These are phyloP conservation scores for Neonectria magnoliae DNA, from an alignment of 2,329 filamentous ascomycete species.

Conservation along the genomic window DNA sequence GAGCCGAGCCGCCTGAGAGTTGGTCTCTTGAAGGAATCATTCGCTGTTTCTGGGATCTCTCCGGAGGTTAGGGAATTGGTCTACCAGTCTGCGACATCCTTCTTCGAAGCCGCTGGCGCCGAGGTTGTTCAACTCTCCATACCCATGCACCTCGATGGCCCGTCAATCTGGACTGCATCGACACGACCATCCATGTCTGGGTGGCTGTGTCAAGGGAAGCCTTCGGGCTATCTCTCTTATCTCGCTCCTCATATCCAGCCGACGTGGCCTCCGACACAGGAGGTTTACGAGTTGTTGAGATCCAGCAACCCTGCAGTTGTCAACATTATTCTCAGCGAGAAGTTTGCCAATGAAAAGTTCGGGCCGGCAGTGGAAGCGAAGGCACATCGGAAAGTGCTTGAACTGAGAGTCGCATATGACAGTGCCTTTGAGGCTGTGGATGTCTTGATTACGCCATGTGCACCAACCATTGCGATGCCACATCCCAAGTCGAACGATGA, in stretches of 20 bases:
- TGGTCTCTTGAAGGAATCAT: conserved; percentile 57
- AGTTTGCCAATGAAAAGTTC: conserved; percentile 40
- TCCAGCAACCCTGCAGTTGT: conserved; percentile 56
- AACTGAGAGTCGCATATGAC: conserved; percentile 55
- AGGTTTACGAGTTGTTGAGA: conserved; percentile 54
- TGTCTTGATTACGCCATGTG: conserved; percentile 60
- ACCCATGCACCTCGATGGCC: conserved; percentile 58
- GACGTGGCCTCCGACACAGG: conserved; percentile 52
- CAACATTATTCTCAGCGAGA: conserved; percentile 58
- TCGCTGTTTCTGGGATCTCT: conserved; percentile 51
- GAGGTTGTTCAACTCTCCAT: conserved; percentile 56
- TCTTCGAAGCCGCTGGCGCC: conserved; percentile 54
- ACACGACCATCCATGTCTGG: conserved; percentile 48
- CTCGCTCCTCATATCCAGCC: conserved; percentile 46
- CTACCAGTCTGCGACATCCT: conserved; percentile 43
- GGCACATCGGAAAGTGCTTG: conserved; percentile 56
- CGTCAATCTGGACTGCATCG: conserved; percentile 46
- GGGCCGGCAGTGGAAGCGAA: conserved; percentile 51
- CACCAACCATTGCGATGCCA: conserved; percentile 56
- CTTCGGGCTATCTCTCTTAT: conserved; percentile 47
- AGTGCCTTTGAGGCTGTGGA: conserved; percentile 55
- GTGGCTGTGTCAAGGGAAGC: conserved; percentile 45
- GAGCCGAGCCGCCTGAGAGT: conserved; percentile 47
- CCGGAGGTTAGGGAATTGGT: conserved; percentile 53
- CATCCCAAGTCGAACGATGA: conserved; percentile 40